A percentile compares a stretch with the other conserved stretches of the same genome.
phyloP scores from a whole-genome alignment of 441 rosid species.

The Caryocar brasiliense region DNA sequence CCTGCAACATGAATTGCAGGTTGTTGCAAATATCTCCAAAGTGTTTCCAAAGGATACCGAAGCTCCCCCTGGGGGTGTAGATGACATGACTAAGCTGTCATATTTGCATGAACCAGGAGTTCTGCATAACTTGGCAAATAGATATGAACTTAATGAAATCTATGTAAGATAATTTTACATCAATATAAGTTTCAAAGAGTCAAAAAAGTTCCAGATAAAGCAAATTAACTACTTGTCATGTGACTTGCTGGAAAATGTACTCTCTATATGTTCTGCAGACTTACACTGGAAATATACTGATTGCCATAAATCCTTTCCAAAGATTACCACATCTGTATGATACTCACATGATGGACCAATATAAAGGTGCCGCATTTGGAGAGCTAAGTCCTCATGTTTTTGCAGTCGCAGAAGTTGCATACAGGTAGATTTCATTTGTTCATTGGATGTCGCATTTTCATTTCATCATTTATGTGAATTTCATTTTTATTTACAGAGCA shows the following conservation, averaged over 20 bases:
- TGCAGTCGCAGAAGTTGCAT: slow-evolving; percentile 94
- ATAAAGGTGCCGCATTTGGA: slow-evolving; percentile 94
- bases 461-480: background rate
- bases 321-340: slow-evolving; percentile 96
- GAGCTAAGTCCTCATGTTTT: slow-evolving; percentile 98
- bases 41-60: slow-evolving; percentile 92
- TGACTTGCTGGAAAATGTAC: slow-evolving; percentile 8
- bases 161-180: slow-evolving; percentile 46
- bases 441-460: background rate
- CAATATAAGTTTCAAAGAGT: background rate
- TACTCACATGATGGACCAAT: slow-evolving; percentile 99
- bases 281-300: slow-evolving; percentile 98
- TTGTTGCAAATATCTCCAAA: slow-evolving; percentile 65
- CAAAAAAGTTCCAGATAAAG: background rate
- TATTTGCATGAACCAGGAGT: slow-evolving; percentile 99
- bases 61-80: slow-evolving; percentile 96
- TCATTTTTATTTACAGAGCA: slow-evolving; percentile 45
- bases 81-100: slow-evolving; percentile 99
- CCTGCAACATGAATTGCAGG: slow-evolving; percentile 35
- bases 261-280: slow-evolving; percentile 43
- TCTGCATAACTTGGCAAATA: slow-evolving; percentile 71
- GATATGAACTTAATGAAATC: slow-evolving; percentile 96
- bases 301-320: slow-evolving; percentile 96
- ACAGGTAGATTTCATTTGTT: slow-evolving; percentile 38
- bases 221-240: background rate